Evolutionary conservation across 441 rosid species (phyloP).

Genomic region (Mallotus repandus): DNA sequence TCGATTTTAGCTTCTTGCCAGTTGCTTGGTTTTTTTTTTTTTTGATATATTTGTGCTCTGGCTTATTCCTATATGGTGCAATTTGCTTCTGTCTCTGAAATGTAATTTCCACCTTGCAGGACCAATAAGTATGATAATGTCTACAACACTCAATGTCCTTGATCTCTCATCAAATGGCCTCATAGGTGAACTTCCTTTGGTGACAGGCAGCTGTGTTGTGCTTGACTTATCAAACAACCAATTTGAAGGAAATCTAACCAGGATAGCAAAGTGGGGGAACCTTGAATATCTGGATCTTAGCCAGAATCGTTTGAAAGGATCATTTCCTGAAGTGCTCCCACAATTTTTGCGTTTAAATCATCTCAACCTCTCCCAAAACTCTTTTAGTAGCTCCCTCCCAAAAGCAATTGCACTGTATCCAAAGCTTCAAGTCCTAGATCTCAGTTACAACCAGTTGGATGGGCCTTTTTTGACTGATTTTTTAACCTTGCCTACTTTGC

Average conservation of each 20-base stretch:
- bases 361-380: conserved; percentile 85
- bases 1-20: conserved; percentile 12
- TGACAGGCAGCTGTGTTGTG: conserved; percentile 73
- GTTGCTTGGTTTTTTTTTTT: neutral
- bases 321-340: conserved; percentile 73
- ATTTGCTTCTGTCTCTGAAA: conserved; percentile 21
- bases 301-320: conserved; percentile 66
- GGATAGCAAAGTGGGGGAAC: conserved; percentile 77
- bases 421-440: conserved; percentile 81
- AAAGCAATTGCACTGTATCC: conserved; percentile 62
- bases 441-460: conserved; percentile 71
- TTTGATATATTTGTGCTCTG: neutral
- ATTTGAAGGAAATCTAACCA: conserved; percentile 75
- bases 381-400: conserved; percentile 65
- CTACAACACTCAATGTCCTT: conserved; percentile 65
- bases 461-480: conserved; percentile 66
- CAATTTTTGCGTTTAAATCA: conserved; percentile 84
- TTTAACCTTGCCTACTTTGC: conserved; percentile 63
- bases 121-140: conserved; percentile 67
- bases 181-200: conserved; percentile 78
- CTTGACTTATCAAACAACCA: conserved; percentile 90
- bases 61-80: conserved; percentile 6
- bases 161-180: conserved; percentile 83
- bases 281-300: conserved; percentile 91
- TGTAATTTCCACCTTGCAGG: conserved; percentile 53